Conservation (phyloP, 2,329 filamentous ascomycete species). For the Cytospora paraplurivora region DNA sequence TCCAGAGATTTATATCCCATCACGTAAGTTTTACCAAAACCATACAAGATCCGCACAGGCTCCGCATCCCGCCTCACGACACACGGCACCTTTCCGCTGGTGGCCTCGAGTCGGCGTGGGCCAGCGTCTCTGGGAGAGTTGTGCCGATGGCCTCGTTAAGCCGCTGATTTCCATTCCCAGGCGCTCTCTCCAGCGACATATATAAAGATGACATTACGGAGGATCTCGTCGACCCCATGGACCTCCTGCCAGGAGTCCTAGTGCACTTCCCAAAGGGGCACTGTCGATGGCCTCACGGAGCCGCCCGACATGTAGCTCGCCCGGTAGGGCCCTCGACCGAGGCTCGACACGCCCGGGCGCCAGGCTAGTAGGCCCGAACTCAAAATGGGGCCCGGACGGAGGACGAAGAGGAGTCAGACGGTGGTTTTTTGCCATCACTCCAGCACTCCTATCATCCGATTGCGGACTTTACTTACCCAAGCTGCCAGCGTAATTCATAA, state of each 20-base stretch:
- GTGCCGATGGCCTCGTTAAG: slow-evolving; percentile 15
- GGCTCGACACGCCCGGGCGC: slow-evolving; percentile 5
- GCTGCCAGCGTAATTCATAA: slow-evolving; percentile 10
- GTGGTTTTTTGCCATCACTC: slow-evolving; percentile 16
- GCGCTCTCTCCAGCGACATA: slow-evolving; percentile 3
- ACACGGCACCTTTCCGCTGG: not conserved
- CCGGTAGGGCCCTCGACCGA: not conserved
- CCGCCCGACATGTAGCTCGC: slow-evolving; percentile 3
- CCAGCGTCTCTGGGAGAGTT: slow-evolving; percentile 6
- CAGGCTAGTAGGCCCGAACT: slow-evolving; percentile 11
- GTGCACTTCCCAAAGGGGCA: slow-evolving; percentile 10
- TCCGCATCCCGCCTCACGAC: not conserved
- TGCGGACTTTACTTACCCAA: slow-evolving; percentile 9
- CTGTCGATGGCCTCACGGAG: slow-evolving; percentile 22
- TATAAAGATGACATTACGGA: not conserved
- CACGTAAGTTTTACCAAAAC: slow-evolving; percentile 22
- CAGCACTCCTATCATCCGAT: slow-evolving; percentile 14
- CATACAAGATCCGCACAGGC: slow-evolving; percentile 16
- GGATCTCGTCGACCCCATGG: slow-evolving; percentile 11
- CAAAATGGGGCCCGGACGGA: slow-evolving; percentile 15
- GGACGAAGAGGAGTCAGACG: slow-evolving; percentile 13
- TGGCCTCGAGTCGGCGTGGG: not conserved
- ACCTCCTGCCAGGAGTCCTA: not conserved
- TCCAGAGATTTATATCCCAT: slow-evolving; percentile 15
- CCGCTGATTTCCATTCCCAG: slow-evolving; percentile 12